Conservation (phyloP, 306 rosid species). For the Rosa rugosa region DNA sequence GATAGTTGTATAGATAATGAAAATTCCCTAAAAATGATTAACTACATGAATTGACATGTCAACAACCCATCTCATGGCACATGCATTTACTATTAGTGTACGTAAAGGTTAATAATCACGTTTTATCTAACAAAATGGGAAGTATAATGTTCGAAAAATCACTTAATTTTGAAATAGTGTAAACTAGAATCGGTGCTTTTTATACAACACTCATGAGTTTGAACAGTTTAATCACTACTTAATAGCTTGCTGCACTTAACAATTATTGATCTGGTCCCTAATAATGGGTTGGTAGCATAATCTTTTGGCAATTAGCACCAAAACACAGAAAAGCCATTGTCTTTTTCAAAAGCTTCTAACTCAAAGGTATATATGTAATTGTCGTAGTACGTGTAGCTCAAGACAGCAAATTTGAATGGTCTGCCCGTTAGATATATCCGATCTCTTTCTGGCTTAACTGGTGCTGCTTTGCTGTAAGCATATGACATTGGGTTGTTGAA, state of each 20-base stretch:
- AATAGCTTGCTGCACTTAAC: neutral
- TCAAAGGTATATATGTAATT: neutral
- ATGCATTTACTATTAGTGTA: too few relatives aligned
- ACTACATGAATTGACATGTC: too few relatives aligned
- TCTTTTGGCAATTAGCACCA: neutral
- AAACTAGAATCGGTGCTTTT: neutral
- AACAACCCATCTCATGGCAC: too few relatives aligned
- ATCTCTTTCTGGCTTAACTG: neutral
- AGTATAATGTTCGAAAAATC: neutral
- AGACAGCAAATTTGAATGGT: neutral
- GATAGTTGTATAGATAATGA: too few relatives aligned
- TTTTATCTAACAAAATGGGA: neutral
- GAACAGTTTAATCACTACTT: too few relatives aligned
- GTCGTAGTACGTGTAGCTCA: neutral
- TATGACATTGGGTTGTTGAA: neutral
- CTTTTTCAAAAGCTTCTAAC: neutral
- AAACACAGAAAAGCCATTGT: neutral
- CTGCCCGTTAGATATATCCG: neutral
- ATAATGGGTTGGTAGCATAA: neutral
- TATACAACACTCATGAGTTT: too few relatives aligned
- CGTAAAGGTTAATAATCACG: neutral
- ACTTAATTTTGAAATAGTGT: neutral
- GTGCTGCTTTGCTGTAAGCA: neutral
- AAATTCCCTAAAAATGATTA: too few relatives aligned
- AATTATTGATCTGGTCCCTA: neutral